Conservation (phyloP, 2,329 filamentous ascomycete genomes). For the Phaeosphaeriaceae sp. region DNA sequence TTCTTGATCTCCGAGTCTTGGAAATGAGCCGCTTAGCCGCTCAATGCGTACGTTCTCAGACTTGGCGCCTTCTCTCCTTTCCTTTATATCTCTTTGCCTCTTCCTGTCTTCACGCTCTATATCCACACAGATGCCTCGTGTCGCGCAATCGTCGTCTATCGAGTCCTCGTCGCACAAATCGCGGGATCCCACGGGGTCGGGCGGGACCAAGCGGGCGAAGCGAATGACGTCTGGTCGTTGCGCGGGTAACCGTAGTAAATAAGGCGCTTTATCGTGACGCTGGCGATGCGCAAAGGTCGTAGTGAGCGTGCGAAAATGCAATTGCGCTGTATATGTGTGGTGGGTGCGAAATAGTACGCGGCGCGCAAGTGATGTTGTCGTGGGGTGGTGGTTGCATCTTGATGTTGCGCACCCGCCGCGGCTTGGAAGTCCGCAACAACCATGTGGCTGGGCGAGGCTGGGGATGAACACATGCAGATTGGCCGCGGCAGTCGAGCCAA, state of each 20-base stretch:
- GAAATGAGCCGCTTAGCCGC: constrained; percentile 16
- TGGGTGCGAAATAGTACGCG: not conserved
- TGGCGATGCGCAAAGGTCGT: constrained; percentile 2
- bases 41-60: constrained; percentile 7
- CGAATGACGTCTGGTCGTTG: constrained; percentile 25
- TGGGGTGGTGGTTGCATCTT: not conserved
- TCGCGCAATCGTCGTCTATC: not conserved
- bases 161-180: constrained; percentile 9
- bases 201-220: constrained; percentile 8
- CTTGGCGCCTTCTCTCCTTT: constrained; percentile 19
- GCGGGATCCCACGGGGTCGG: not conserved
- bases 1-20: not conserved
- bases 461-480: not conserved
- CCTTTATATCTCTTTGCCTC: constrained; percentile 2
- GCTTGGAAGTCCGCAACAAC: constrained; percentile 10
- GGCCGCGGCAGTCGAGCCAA: constrained; percentile 1
- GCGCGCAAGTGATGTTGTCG: not conserved
- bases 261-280: too few species aligned
- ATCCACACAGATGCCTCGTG: not conserved
- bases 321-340: not conserved
- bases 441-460: constrained; percentile 21
- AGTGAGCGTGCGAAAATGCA: constrained; percentile 2
- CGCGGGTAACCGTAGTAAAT: not conserved
- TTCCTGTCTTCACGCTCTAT: not conserved
- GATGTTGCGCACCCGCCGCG: not conserved